Percentiles rank a stretch among this genome's conserved stretches.
Conservation (phyloP, 108 stramenopile species). For the Conticribra weissflogii region DNA sequence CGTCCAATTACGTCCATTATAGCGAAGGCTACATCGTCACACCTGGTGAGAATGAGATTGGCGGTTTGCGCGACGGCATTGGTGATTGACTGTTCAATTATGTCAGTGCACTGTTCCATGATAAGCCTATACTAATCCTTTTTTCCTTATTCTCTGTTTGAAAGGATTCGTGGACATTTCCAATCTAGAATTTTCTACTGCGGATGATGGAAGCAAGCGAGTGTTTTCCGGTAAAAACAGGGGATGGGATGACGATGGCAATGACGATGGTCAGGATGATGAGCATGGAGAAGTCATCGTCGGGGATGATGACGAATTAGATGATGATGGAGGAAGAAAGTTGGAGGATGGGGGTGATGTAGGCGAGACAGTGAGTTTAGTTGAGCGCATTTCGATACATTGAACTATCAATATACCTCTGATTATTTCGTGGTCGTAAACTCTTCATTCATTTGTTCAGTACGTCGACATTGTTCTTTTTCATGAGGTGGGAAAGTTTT, state of each 20-base stretch:
- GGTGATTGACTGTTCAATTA: too few species aligned
- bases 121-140: too few species aligned
- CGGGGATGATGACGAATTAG: constrained; percentile 26
- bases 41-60: too few species aligned
- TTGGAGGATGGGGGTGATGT: constrained; percentile 30
- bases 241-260: too few species aligned
- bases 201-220: constrained; percentile 4
- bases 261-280: constrained; percentile 11
- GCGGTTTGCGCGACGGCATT: too few species aligned
- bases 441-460: constrained; percentile 33
- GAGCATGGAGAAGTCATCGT: constrained; percentile 8
- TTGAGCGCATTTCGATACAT: neutral
- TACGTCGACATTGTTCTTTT: constrained; percentile 50
- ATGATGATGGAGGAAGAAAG: constrained; percentile 35
- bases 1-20: constrained; percentile 67
- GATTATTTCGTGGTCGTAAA: constrained; percentile 34
- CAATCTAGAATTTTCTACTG: constrained; percentile 46
- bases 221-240: constrained; percentile 9
- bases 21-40: constrained; percentile 74
- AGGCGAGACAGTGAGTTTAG: constrained; percentile 15
- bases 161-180: constrained; percentile 79
- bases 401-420: neutral
- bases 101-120: too few species aligned
- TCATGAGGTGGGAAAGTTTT: constrained; percentile 52
- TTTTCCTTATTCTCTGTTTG: too few species aligned